These are phyloP conservation scores for Talaromyces proteolyticus DNA, from an alignment of 495 filamentous ascomycete species.

Conservation along the genomic window DNA sequence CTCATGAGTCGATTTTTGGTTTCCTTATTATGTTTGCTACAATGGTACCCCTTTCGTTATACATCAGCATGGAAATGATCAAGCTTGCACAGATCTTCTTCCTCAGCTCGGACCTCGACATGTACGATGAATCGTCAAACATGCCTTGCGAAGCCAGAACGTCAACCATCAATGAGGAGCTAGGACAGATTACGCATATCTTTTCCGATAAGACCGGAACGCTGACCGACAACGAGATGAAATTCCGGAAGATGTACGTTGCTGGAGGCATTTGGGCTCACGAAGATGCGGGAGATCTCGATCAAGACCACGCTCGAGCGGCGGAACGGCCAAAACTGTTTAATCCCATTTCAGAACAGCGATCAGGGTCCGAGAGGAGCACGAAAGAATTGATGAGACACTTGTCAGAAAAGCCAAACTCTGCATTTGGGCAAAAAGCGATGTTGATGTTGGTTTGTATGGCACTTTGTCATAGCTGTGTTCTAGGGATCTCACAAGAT, in stretches of 20 bases:
- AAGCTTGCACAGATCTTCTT: conserved; percentile 85
- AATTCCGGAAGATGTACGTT: conserved; percentile 77
- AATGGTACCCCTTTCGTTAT: conserved; percentile 87
- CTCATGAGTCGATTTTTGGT: conserved; percentile 72
- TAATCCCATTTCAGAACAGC: conserved; percentile 55
- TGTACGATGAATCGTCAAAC: conserved; percentile 82
- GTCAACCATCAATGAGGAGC: conserved; percentile 90
- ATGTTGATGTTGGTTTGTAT: conserved; percentile 70
- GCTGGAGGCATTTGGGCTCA: conserved; percentile 86
- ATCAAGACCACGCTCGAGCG: conserved; percentile 12
- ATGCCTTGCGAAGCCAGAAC: conserved; percentile 85
- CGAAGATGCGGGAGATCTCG: conserved; percentile 47
- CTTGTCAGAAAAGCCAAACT: conserved; percentile 71
- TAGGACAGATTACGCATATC: conserved; percentile 84
- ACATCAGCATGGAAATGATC: conserved; percentile 92
- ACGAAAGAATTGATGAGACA: conserved; percentile 44
- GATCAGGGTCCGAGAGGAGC: conserved; percentile 28
- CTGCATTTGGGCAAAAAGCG: conserved; percentile 67
- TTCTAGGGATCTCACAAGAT: conserved; percentile 64
- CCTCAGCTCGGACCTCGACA: conserved; percentile 71
- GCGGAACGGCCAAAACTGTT: neutral
- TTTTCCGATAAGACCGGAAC: conserved; percentile 95
- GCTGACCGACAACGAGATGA: conserved; percentile 86
- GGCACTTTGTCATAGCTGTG: conserved; percentile 84
- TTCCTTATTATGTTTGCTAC: conserved; percentile 96